phyloP scores from a whole-genome alignment of 768 basidiomycete species.

The Paxillus rubicundulus region DNA sequence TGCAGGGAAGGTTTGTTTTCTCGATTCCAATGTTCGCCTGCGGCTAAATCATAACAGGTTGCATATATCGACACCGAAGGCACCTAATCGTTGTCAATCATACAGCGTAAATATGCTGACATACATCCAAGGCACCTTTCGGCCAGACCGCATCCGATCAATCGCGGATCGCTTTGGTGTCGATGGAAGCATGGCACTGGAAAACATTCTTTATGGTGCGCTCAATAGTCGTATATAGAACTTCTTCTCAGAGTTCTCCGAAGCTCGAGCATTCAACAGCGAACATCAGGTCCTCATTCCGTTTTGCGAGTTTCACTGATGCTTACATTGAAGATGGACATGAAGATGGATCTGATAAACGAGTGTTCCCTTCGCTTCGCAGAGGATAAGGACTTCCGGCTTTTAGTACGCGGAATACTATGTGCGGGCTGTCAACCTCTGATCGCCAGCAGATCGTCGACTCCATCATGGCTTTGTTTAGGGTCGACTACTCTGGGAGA shows the following conservation, averaged over 20 bases:
- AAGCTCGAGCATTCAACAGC: constrained; percentile 88
- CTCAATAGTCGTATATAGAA: neutral
- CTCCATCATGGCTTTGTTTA: constrained; percentile 96
- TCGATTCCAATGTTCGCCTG: constrained; percentile 1
- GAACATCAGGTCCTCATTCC: constrained; percentile 72
- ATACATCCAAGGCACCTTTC: constrained; percentile 72
- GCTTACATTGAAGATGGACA: constrained; percentile 25
- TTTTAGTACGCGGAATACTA: constrained; percentile 47
- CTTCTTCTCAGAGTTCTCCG: constrained; percentile 9
- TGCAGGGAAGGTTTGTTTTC: constrained; percentile 66
- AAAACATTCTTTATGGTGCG: constrained; percentile 88
- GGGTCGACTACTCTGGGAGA: constrained; percentile 89
- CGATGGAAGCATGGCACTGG: constrained; percentile 81
- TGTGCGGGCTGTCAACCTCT: neutral
- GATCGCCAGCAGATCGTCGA: constrained; percentile 71
- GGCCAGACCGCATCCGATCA: constrained; percentile 87
- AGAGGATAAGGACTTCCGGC: constrained; percentile 81
- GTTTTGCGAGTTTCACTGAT: neutral
- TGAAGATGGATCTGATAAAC: constrained; percentile 87
- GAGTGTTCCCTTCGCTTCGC: constrained; percentile 86
- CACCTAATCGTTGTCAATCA: constrained; percentile 8
- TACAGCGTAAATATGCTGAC: constrained; percentile 22
- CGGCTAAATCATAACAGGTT: constrained; percentile 45
- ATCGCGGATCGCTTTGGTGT: constrained; percentile 94
- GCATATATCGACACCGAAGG: constrained; percentile 92